Evolutionary conservation across 768 basidiomycete species (phyloP), one percentile per base, ranked within the genome.

Genomic region (Lepiota brunneoincarnata): DNA sequence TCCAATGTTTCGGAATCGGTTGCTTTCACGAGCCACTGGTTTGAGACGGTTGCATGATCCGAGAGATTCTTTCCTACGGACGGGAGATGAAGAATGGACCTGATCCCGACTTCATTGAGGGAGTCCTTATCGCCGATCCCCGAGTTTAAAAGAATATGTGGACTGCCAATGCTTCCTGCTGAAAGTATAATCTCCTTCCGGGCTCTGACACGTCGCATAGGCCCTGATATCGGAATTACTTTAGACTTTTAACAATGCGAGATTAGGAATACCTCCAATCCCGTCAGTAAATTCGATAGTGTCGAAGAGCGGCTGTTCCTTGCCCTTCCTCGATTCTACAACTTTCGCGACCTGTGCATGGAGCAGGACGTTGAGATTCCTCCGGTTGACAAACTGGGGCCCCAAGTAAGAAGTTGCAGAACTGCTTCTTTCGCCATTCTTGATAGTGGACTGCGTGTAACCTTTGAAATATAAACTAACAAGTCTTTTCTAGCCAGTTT

Each of bases 161-260:
- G 62, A 1, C 71, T 73, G 10, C 69, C 70, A 35, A 74, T 58
- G 1, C 64, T 55, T n/a, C 75, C 75, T 10, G 67, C 71, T 1
- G 72, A 73, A 2, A 76, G 61, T 26, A 75, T 69, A 26, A 74
- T 61, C 49, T 75, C 74, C 44, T 67, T 69, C 17, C 50, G 57
- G 1, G 72, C 71, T 3, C 24, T 43, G 6, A 53, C 35, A 6
- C 51, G 51, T 6, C 20, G 31, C 24, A 24, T 23, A 3, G 43
- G 21, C 11, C 43, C 51, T 39, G 18, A 17, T 28, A 7, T 4
- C 3, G 26, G 11, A 17, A 5, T 34, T 14, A 5, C 2, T 38
- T 45, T 45, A 6, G 46, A 10, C 3, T 6, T 37, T 20, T 4
- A 24, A n/a, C 11, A 20, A 6, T 7, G 20, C 18, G 3, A 6